A percentile compares a stretch with the other conserved stretches of the same genome.
phyloP scores from a whole-genome alignment of 2,329 filamentous ascomycete species.

The Pyrenophora teres region DNA sequence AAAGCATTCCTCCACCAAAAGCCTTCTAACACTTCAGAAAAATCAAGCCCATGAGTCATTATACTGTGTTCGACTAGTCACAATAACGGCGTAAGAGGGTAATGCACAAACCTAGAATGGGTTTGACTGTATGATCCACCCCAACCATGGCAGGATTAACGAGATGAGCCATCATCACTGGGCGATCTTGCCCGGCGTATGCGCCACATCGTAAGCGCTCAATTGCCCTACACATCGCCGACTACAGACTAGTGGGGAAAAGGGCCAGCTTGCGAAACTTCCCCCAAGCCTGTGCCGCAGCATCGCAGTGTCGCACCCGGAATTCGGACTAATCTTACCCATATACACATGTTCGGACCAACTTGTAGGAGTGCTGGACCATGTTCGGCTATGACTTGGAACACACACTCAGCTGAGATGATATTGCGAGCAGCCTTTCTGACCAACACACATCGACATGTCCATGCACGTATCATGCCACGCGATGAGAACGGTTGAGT shows the following conservation, averaged over 20 bases:
- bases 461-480: not conserved
- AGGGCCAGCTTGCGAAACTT: not conserved
- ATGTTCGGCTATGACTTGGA: not conserved
- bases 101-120: not conserved
- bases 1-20: not conserved
- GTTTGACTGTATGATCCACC: too few species aligned
- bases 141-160: too few species aligned
- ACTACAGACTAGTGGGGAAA: slow-evolving; percentile 6
- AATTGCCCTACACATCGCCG: slow-evolving; percentile 8
- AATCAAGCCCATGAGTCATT: too few species aligned
- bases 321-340: not conserved
- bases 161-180: not conserved
- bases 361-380: not conserved
- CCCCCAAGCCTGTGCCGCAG: slow-evolving; percentile 3
- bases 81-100: not conserved
- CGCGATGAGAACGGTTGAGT: not conserved
- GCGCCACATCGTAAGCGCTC: slow-evolving; percentile 9
- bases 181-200: slow-evolving; percentile 10
- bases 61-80: not conserved
- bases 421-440: not conserved
- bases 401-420: slow-evolving; percentile 5
- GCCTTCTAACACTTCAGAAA: not conserved
- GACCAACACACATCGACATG: not conserved
- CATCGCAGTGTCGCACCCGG: not conserved
- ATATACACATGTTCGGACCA: not conserved